Evolutionary conservation across 371 early-diverging fungal genomes (phyloP).

Genomic region (Mortierella sp.): DNA sequence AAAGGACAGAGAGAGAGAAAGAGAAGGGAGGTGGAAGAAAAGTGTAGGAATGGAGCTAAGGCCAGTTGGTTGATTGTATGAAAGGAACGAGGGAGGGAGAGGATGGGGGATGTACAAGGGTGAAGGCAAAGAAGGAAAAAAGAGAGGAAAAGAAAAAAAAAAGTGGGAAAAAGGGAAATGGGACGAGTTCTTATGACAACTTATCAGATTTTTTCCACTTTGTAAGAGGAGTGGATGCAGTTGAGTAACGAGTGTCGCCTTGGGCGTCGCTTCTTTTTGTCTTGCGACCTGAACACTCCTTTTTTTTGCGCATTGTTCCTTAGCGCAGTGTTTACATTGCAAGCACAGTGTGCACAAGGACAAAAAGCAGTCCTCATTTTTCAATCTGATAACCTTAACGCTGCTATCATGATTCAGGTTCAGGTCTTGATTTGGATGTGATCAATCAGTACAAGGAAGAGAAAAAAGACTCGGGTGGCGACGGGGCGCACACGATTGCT

Average conservation of each 20-base stretch:
- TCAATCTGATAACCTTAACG: not conserved
- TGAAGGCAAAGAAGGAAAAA: conserved; percentile 7
- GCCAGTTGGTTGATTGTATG: not conserved
- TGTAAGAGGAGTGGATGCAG: too few relatives aligned
- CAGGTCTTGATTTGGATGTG: not conserved
- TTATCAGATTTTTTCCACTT: conserved; percentile 20
- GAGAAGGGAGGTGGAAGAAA: too few relatives aligned
- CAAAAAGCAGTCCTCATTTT: not conserved
- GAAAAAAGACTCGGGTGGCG: not conserved
- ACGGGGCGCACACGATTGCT: not conserved
- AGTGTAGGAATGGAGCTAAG: not conserved
- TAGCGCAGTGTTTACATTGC: not conserved
- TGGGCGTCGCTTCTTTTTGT: not conserved
- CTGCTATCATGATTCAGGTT: not conserved
- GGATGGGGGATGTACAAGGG: not conserved
- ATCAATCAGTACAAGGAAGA: not conserved
- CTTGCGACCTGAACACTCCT: not conserved
- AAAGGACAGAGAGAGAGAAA: too few relatives aligned
- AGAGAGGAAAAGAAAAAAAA: not conserved
- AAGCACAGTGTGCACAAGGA: not conserved
- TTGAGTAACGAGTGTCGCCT: conserved; percentile 7
- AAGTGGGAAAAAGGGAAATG: not conserved
- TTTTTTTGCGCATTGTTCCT: conserved; percentile 3
- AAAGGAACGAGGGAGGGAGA: not conserved
- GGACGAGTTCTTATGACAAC: not conserved